These are phyloP conservation scores for Pichia phayaonensis DNA, from an alignment of 805 yeast species.

Conservation along the genomic window DNA sequence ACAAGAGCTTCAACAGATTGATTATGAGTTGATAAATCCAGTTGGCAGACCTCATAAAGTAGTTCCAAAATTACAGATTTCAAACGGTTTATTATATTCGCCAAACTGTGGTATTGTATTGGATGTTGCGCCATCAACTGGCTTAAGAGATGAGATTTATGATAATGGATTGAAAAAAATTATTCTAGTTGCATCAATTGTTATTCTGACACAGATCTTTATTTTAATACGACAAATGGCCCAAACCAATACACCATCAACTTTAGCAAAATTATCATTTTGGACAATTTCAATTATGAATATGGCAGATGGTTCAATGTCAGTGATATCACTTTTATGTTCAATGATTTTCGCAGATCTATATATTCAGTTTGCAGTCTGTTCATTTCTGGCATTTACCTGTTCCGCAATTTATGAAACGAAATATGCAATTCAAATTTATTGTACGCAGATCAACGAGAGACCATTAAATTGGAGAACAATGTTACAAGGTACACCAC, in stretches of 20 bases:
- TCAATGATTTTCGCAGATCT: constrained; percentile 48
- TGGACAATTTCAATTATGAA: constrained; percentile 59
- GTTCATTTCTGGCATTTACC: constrained; percentile 62
- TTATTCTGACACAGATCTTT: constrained; percentile 46
- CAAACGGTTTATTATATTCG: constrained; percentile 60
- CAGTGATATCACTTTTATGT: constrained; percentile 53
- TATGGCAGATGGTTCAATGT: constrained; percentile 60
- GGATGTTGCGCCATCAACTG: constrained; percentile 33
- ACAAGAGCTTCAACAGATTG: constrained; percentile 52
- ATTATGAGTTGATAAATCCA: constrained; percentile 65
- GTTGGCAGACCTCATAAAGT: constrained; percentile 65
- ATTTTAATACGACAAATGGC: constrained; percentile 64
- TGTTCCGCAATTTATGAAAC: constrained; percentile 69
- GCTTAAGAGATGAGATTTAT: constrained; percentile 50
- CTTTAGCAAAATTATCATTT: constrained; percentile 64
- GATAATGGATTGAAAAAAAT: constrained; percentile 31
- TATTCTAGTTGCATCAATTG: constrained; percentile 35
- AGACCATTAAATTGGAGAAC: constrained; percentile 59
- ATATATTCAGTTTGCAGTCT: constrained; percentile 60
- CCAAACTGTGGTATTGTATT: constrained; percentile 80
- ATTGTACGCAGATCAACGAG: constrained; percentile 66
- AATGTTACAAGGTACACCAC: constrained; percentile 51
- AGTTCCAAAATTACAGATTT: constrained; percentile 49
- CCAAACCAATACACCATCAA: constrained; percentile 68
- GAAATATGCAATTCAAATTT: constrained; percentile 61